Evolutionary conservation across 75 land plant species (phyloP).

Genomic region (Cunninghamia lanceolata): DNA sequence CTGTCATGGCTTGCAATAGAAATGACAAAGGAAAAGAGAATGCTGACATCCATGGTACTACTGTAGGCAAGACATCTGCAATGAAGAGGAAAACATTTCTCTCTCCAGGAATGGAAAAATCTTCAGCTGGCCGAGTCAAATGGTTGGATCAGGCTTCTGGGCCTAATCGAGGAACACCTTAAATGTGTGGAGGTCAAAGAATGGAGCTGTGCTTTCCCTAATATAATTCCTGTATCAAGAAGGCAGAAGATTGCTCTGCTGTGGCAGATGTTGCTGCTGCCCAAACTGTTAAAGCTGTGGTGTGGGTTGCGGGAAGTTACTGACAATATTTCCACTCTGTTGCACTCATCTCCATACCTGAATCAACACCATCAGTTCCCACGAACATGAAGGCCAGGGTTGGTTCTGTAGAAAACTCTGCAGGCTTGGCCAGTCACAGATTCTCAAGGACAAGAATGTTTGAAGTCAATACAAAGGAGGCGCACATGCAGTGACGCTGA

Average conservation of each 20-base stretch:
- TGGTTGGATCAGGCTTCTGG: slow-evolving; percentile 30
- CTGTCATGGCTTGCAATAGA: slow-evolving; percentile 7
- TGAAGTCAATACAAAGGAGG: slow-evolving; percentile 42
- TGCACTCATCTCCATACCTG: slow-evolving; percentile 62
- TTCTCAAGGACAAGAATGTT: slow-evolving; percentile 12
- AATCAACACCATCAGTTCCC: slow-evolving; percentile 42
- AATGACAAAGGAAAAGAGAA: slow-evolving; percentile 15
- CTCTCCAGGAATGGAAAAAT: slow-evolving; percentile 8
- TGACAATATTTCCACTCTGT: slow-evolving; percentile 32
- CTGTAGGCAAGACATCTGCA: not conserved
- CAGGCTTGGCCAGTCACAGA: not conserved
- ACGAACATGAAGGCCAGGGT: slow-evolving; percentile 14
- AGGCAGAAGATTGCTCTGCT: slow-evolving; percentile 44
- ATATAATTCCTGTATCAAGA: not conserved
- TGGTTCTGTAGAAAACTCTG: not conserved
- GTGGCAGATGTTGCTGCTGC: slow-evolving; percentile 58
- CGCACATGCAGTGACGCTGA: slow-evolving; percentile 30
- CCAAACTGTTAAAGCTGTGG: slow-evolving; percentile 54
- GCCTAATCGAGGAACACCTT: not conserved
- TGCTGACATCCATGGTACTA: not conserved
- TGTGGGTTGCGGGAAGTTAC: slow-evolving; percentile 55
- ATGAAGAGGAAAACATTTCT: slow-evolving; percentile 13
- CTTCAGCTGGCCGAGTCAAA: slow-evolving; percentile 18
- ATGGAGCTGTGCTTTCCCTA: not conserved
- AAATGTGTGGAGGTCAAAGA: slow-evolving; percentile 12